Evolutionary conservation across 208 protist genomes (phyloP), one percentile per base, ranked within the genome.

Genomic region (Borovskyia barvae): DNA sequence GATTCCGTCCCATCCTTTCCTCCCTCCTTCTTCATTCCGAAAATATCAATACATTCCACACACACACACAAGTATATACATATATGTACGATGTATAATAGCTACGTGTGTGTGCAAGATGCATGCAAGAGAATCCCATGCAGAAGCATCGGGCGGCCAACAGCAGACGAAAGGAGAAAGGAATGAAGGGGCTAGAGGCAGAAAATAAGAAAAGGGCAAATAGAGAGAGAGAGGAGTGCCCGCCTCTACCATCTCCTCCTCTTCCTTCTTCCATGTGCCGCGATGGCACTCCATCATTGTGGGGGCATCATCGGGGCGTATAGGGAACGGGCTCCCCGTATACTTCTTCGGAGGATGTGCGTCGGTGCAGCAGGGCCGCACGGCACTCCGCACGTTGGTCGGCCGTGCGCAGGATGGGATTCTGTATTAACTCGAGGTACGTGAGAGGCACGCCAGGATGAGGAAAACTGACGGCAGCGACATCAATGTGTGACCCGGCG

Each of bases 321-420:
- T 59, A 67, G n/a, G 60, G 32, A 7, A 46, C 24, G 9, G 51
- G 51, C 11, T 19, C 8, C 9, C 60, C 46, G 28, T 67, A 67
- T 14, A 67, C 25, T 1, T 67, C 60, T 24, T 67, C 46, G 3
- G 60, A 67, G 32, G 59, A 33, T 5, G 51, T 59, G 24, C 60
- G 49, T 7, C 33, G 32, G 42, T 59, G 60, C 40, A 67, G 50
- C 40, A 67, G 17, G 1, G 41, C 50, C 15, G 51, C 41, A 7
- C 60, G 60, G 22, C 40, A 51, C 15, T 51, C 50, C 19, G 46
- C 29, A 11, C 60, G 60, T 43, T 58, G 42, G 8, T 50, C 42
- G 5, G 60, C 39, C 0, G 60, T 47, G 19, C 57, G 32, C 22
- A 52, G 51, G 30, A 57, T 40, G n/a, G 60, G 51, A 22, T 58